Base-by-base conservation (phyloP, 163 green algal genomes). In the Scenedesmus sp. region DNA sequence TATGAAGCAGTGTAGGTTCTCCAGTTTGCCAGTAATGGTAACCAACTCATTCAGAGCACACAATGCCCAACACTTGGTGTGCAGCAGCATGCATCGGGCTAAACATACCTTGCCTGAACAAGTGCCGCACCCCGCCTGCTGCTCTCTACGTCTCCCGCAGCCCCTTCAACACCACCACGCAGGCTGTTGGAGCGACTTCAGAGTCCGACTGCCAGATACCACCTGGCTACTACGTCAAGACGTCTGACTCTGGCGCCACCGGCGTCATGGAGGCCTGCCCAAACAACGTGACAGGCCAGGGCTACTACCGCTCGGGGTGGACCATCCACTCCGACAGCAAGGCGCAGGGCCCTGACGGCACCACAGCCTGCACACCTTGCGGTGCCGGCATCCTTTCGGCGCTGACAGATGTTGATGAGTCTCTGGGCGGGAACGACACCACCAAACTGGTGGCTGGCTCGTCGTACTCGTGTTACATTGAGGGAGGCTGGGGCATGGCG, bases 401-500 rank as follows among this genome's bases (percentile, higher is more conserved):
- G 1, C 22, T 9, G 6, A 68, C 43, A 49, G 85, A 89, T 40
- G 37, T 83, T 9, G 85, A 89, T 35, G 85, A 89, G 43, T 26
- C 1, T 7, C 26, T 20, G 40, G 61, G 42, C 2, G 84, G 84
- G 26, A 82, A 89, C 22, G 26, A 65, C n/a, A 68, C 84, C 22
- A 51, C 24, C 26, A 35, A 33, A 37, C 61, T 89, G 2, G 68
- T 89, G 16, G 85, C 85, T 49, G 61, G 40, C 20, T 89, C 85
- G 9, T 72, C 85, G 9, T 65, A 7, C 30, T 89, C 85, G 1
- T 89, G 85, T 44, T 89, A 73, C 44, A 89, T 89, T 13, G 65
- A 72, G 9, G 85, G 68, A 13, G 85, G 85, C 33, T 89, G 85
- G 85, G 85, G 85, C 68, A 83, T 89, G 43, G 30, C 35, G 44